phyloP scores from a whole-genome alignment of 345 rosid species.

The Brassica rapa region DNA sequence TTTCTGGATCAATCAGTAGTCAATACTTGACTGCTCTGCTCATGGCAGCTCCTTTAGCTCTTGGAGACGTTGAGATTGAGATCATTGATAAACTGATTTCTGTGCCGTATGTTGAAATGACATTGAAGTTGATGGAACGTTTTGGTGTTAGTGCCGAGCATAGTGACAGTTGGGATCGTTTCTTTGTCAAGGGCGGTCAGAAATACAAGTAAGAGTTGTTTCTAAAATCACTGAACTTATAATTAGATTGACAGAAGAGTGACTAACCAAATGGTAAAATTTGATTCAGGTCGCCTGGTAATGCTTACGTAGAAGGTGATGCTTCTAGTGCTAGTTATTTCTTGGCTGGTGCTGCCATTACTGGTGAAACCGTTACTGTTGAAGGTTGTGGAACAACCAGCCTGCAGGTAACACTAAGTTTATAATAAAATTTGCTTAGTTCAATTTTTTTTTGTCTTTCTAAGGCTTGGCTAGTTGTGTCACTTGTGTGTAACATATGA shows the following conservation, averaged over 20 bases:
- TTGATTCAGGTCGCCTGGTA: slow-evolving; percentile 79
- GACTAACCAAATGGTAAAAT: slow-evolving; percentile 18
- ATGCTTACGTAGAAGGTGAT: slow-evolving; percentile 93
- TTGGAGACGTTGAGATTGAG: slow-evolving; percentile 88
- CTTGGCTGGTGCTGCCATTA: slow-evolving; percentile 91
- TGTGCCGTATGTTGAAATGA: slow-evolving; percentile 97
- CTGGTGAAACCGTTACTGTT: slow-evolving; percentile 41
- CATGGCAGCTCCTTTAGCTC: slow-evolving; percentile 97
- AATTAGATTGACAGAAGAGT: neutral
- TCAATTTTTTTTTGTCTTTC: neutral
- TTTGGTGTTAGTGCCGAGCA: slow-evolving; percentile 78
- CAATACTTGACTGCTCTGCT: slow-evolving; percentile 97
- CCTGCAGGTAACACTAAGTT: slow-evolving; percentile 64
- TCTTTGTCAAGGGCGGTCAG: slow-evolving; percentile 79
- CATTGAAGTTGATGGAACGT: slow-evolving; percentile 91
- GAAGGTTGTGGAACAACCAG: slow-evolving; percentile 97
- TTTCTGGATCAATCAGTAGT: slow-evolving; percentile 92
- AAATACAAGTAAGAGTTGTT: slow-evolving; percentile 70
- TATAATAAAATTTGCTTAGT: neutral
- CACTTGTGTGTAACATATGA: neutral
- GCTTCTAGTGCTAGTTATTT: slow-evolving; percentile 99
- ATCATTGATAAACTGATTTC: slow-evolving; percentile 86
- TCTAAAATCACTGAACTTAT: neutral
- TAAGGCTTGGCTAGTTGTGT: neutral
- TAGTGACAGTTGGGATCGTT: slow-evolving; percentile 82